phyloP scores from a whole-genome alignment of 2,329 filamentous ascomycete species.

The Hypoxylon sp. region DNA sequence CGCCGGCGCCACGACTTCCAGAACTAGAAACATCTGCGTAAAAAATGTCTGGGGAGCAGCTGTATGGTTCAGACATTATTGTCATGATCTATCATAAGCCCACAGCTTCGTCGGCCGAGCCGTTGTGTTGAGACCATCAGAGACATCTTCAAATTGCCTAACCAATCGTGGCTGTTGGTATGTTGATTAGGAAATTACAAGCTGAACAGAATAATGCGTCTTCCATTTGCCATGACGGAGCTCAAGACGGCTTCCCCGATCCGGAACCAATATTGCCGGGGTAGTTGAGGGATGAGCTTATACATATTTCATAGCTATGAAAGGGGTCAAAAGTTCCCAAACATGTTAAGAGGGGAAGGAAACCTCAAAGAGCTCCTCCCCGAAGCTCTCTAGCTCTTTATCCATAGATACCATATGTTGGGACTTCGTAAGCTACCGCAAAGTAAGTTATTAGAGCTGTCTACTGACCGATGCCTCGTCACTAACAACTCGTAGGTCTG shows the following conservation, averaged over 20 bases:
- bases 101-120: conserved; percentile 18
- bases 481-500: conserved; percentile 30
- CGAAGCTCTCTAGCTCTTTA: conserved; percentile 1
- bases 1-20: conserved; percentile 1
- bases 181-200: conserved; percentile 18
- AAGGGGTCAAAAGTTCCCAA: conserved; percentile 11
- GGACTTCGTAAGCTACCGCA: conserved; percentile 38
- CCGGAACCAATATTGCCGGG: conserved; percentile 17
- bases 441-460: conserved; percentile 22
- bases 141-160: conserved; percentile 6
- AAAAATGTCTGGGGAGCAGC: neutral
- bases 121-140: conserved; percentile 13
- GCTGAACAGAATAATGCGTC: conserved; percentile 2
- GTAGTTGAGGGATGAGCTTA: conserved; percentile 11
- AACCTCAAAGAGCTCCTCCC: neutral
- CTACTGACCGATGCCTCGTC: neutral
- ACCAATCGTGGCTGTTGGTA: neutral
- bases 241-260: conserved; percentile 18
- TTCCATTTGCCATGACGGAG: conserved; percentile 3
- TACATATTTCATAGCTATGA: conserved; percentile 3
- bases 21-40: conserved; percentile 18
- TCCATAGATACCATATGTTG: conserved; percentile 29
- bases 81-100: conserved; percentile 21
- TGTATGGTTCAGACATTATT: conserved; percentile 13
- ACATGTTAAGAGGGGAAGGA: neutral